Evolutionary conservation across 148 eudicot species (phyloP).

Genomic region (Gaultheria prostrata): DNA sequence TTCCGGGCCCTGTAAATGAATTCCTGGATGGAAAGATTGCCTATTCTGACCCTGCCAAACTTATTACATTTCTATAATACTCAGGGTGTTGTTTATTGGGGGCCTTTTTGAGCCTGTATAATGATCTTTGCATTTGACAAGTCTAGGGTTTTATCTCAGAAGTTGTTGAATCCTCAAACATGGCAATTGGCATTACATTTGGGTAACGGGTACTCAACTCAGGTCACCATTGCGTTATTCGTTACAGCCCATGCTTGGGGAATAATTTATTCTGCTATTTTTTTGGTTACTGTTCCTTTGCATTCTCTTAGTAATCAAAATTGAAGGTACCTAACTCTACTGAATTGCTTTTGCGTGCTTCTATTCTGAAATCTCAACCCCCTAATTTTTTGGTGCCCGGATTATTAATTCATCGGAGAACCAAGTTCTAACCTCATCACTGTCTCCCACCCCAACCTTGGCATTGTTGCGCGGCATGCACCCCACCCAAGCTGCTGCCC

Average conservation of each 20-base stretch:
- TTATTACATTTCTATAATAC: not conserved
- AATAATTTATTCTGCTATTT: not conserved
- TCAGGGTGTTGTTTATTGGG: not conserved
- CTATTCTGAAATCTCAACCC: not conserved
- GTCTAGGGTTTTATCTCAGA: not conserved
- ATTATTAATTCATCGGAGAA: not conserved
- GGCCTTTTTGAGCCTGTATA: not conserved
- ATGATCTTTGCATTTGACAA: not conserved
- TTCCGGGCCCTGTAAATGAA: not conserved
- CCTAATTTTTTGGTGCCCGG: not conserved
- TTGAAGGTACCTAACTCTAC: not conserved
- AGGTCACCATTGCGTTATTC: not conserved
- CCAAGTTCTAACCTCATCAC: not conserved
- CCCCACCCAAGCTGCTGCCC: not conserved
- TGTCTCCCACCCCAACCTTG: not conserved
- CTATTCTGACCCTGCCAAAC: not conserved
- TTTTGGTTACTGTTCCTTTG: not conserved
- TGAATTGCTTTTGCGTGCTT: not conserved
- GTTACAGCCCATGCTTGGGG: not conserved
- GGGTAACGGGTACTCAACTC: not conserved
- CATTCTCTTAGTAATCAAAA: not conserved
- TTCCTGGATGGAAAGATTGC: constrained; percentile 2
- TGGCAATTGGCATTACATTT: not conserved
- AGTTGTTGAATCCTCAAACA: not conserved
- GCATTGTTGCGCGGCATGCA: not conserved